Evolutionary conservation across 202 grass and related monocot species (phyloP).

Genomic region (Elaeis oleifera): DNA sequence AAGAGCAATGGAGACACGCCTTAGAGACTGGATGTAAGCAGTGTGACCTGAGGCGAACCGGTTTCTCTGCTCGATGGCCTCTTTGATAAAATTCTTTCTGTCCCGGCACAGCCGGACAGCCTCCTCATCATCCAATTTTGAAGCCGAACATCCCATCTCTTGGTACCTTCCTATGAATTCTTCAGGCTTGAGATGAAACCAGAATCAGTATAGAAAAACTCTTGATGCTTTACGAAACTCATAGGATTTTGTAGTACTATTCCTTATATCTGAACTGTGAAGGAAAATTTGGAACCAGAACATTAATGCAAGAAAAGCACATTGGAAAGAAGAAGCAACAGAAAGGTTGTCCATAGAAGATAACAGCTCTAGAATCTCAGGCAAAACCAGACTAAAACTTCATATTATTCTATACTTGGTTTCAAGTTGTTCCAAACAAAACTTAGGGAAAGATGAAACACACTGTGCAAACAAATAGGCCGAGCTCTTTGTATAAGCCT

Average conservation of each 20-base stretch:
- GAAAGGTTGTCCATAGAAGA: constrained; percentile 8
- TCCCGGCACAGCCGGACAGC: constrained; percentile 61
- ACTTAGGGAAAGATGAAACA: constrained; percentile 24
- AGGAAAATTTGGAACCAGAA: not conserved
- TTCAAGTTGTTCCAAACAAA: constrained; percentile 15
- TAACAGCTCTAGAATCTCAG: not conserved
- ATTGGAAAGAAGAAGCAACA: constrained; percentile 42
- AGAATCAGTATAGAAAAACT: constrained; percentile 9
- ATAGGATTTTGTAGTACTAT: constrained; percentile 10
- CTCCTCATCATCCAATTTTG: constrained; percentile 64
- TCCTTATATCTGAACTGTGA: constrained; percentile 12
- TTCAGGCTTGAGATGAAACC: constrained; percentile 3
- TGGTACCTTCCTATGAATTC: not conserved
- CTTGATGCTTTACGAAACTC: not conserved
- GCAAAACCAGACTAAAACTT: not conserved
- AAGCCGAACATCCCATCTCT: constrained; percentile 82
- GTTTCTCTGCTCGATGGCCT: constrained; percentile 58
- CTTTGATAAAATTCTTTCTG: constrained; percentile 67
- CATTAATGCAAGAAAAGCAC: constrained; percentile 61
- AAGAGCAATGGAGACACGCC: constrained; percentile 52
- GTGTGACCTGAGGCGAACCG: constrained; percentile 55
- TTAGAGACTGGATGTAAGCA: constrained; percentile 64
- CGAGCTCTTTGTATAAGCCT: no score
- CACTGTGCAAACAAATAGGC: constrained; percentile 20
- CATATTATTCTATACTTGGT: constrained; percentile 28